Conservation (phyloP, 2,329 filamentous ascomycete species). For the Fusarium irregulare region DNA sequence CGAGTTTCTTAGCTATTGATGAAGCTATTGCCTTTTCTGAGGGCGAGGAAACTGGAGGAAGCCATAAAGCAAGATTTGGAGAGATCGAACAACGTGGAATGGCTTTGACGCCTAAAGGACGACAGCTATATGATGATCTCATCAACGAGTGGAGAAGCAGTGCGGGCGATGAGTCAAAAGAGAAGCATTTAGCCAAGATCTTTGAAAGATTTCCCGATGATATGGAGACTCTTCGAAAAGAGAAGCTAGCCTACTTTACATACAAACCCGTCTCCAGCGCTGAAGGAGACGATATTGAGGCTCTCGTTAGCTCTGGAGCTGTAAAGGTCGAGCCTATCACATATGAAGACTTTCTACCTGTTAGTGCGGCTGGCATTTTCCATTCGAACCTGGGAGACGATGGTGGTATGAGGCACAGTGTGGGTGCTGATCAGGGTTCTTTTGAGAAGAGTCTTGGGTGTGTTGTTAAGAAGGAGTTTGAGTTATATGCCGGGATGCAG, state of each 20-base stretch:
- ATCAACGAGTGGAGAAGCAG: constrained; percentile 47
- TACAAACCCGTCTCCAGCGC: constrained; percentile 43
- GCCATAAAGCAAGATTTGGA: constrained; percentile 62
- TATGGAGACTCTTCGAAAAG: constrained; percentile 51
- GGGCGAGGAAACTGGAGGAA: constrained; percentile 44
- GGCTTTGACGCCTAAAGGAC: constrained; percentile 59
- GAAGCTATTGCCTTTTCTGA: constrained; percentile 58
- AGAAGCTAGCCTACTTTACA: constrained; percentile 54
- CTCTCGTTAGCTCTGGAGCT: constrained; percentile 49
- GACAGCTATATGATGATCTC: constrained; percentile 59
- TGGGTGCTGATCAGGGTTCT: not conserved
- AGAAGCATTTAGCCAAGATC: constrained; percentile 40
- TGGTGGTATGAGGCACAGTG: not conserved
- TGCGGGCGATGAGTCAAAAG: constrained; percentile 10
- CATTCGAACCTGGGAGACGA: constrained; percentile 54
- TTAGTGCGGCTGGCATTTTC: constrained; percentile 65
- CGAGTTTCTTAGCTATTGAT: constrained; percentile 64
- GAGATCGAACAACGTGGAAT: constrained; percentile 65
- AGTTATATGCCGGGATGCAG: constrained; percentile 17
- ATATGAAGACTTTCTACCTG: constrained; percentile 66
- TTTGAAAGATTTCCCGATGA: constrained; percentile 57
- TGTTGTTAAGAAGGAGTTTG: constrained; percentile 9
- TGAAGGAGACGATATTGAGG: constrained; percentile 34
- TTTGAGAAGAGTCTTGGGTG: constrained; percentile 18
- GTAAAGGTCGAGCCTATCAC: constrained; percentile 58